phyloP scores from a whole-genome alignment of 78 protist genomes.

The Dictyostelium purpureum region DNA sequence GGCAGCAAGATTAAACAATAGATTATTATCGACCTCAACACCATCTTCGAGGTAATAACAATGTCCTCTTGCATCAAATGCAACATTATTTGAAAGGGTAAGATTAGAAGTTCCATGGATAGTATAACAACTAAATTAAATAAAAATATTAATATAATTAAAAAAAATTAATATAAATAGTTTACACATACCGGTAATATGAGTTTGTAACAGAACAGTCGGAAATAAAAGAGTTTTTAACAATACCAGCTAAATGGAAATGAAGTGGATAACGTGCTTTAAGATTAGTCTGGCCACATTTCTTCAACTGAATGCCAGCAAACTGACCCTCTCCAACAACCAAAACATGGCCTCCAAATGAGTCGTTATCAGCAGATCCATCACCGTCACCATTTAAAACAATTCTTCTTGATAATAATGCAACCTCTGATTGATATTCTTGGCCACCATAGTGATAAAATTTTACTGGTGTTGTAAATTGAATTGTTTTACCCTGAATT shows the following conservation, averaged over 20 bases:
- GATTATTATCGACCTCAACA: constrained; percentile 78
- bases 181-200: constrained; percentile 50
- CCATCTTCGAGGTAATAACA: constrained; percentile 87
- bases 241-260: constrained; percentile 57
- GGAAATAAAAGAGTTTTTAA: constrained; percentile 2
- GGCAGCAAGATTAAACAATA: constrained; percentile 78
- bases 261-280: constrained; percentile 87
- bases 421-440: constrained; percentile 89
- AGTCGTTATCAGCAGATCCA: background rate
- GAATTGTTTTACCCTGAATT: constrained; percentile 14
- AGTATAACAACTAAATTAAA: constrained; percentile 63
- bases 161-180: constrained; percentile 14
- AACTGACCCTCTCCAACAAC: constrained; percentile 59
- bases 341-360: constrained; percentile 71
- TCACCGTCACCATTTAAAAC: constrained; percentile 41
- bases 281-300: constrained; percentile 76
- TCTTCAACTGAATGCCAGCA: constrained; percentile 64
- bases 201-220: constrained; percentile 52
- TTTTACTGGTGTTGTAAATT: constrained; percentile 39
- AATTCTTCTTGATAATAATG: constrained; percentile 51
- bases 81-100: constrained; percentile 45
- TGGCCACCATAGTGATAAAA: constrained; percentile 68
- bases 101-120: constrained; percentile 82
- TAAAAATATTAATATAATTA: no score
- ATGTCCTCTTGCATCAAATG: constrained; percentile 82